A percentile compares a stretch with the other conserved stretches of the same genome.
Evolutionary conservation across 2,329 filamentous ascomycete species (phyloP).

Genomic region (Scedosporium minutisporum): DNA sequence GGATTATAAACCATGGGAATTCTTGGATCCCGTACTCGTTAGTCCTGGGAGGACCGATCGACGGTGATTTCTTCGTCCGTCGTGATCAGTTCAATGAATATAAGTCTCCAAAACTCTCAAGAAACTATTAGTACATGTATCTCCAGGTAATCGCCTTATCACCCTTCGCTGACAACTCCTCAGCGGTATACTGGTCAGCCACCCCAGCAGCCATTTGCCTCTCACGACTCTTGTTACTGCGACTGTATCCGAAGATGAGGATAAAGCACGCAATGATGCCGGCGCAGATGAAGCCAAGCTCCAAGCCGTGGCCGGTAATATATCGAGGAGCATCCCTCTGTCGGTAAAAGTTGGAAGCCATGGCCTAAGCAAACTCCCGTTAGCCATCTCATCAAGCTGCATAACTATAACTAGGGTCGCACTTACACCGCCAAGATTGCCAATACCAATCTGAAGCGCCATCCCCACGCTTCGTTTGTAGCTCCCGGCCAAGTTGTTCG

Average conservation of each 20-base stretch:
- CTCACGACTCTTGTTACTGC: conserved; percentile 49
- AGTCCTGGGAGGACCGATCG: too few relatives aligned
- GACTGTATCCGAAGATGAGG: conserved; percentile 37
- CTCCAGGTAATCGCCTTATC: conserved; percentile 54
- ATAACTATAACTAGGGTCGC: conserved; percentile 14
- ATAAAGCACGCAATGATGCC: conserved; percentile 25
- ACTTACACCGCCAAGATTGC: conserved; percentile 46
- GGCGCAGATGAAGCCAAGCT: conserved; percentile 36
- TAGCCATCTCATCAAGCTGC: not conserved
- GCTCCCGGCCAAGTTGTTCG: conserved; percentile 47
- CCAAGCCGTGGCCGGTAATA: conserved; percentile 38
- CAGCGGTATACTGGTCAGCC: conserved; percentile 25
- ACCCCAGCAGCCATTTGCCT: conserved; percentile 32
- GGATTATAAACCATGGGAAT: too few relatives aligned
- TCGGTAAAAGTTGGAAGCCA: conserved; percentile 65
- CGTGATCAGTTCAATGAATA: too few relatives aligned
- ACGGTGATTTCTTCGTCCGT: too few relatives aligned
- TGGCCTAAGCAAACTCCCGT: conserved; percentile 31
- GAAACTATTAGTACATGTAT: conserved; percentile 40
- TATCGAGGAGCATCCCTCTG: conserved; percentile 37
- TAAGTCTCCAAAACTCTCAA: not conserved
- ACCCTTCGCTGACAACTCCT: conserved; percentile 48
- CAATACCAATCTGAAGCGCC: conserved; percentile 45
- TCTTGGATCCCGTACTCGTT: too few relatives aligned
- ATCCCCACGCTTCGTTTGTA: conserved; percentile 46